Conservation (phyloP, 768 basidiomycete species). For the Collybia mongolica region DNA sequence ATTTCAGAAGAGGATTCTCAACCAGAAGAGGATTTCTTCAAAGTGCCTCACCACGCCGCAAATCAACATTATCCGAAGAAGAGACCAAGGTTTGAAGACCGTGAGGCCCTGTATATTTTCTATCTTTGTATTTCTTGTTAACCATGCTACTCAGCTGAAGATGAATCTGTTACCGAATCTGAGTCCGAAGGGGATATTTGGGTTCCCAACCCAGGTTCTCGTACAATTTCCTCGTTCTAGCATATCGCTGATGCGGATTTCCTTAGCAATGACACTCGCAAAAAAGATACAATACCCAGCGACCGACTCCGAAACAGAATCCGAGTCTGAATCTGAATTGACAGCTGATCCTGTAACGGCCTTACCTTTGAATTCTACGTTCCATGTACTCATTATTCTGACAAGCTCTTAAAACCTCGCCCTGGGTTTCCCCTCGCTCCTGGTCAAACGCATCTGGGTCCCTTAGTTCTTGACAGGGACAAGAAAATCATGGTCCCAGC, state of each 20-base stretch:
- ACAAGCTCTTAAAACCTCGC: constrained; percentile 33
- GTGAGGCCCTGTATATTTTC: neutral
- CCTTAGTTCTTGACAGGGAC: constrained; percentile 50
- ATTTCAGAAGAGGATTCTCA: constrained; percentile 41
- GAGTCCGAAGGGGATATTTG: neutral
- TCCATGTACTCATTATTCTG: neutral
- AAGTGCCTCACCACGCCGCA: constrained; percentile 5
- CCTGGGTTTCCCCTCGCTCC: constrained; percentile 54
- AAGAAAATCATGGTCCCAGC: constrained; percentile 54
- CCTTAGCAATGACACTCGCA: neutral
- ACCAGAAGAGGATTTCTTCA: constrained; percentile 8
- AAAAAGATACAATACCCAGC: neutral
- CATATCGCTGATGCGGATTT: too few relatives aligned
- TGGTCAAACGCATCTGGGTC: constrained; percentile 38
- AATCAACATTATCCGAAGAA: neutral
- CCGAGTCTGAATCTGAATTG: constrained; percentile 37
- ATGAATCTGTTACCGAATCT: constrained; percentile 9
- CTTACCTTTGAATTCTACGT: neutral
- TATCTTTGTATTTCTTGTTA: neutral
- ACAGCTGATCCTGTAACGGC: constrained; percentile 20
- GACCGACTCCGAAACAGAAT: constrained; percentile 41
- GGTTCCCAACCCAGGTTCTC: neutral
- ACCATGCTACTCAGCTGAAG: constrained; percentile 5
- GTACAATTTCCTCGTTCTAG: neutral
- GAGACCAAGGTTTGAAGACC: neutral